phyloP scores from a whole-genome alignment of 2,329 filamentous ascomycete genomes.

The Xylaria sp. region DNA sequence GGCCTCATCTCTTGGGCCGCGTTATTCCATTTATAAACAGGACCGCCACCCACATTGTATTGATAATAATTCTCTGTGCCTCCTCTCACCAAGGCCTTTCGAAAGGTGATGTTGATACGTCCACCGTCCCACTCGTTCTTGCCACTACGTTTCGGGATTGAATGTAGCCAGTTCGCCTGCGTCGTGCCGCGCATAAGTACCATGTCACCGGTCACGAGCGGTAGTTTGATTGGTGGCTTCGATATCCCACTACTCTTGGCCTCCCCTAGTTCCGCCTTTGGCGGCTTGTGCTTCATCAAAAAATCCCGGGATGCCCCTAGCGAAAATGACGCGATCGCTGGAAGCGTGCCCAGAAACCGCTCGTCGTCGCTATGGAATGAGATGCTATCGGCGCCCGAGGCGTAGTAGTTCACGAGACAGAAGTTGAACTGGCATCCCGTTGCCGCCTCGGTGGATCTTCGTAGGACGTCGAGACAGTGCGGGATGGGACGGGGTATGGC shows the following conservation, averaged over 20 bases:
- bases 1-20: slow-evolving; percentile 59
- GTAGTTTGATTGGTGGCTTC: slow-evolving; percentile 56
- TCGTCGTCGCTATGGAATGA: slow-evolving; percentile 85
- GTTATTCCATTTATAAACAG: slow-evolving; percentile 74
- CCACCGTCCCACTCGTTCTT: slow-evolving; percentile 70
- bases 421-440: slow-evolving; percentile 79
- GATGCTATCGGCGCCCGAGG: slow-evolving; percentile 79
- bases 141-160: slow-evolving; percentile 77
- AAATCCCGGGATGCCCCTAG: slow-evolving; percentile 79
- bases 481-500: slow-evolving; percentile 73
- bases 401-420: slow-evolving; percentile 85
- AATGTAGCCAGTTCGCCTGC: slow-evolving; percentile 81
- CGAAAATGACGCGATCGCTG: slow-evolving; percentile 79
- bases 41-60: slow-evolving; percentile 80
- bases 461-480: slow-evolving; percentile 72
- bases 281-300: slow-evolving; percentile 80
- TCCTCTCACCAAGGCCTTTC: slow-evolving; percentile 73
- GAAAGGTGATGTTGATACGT: slow-evolving; percentile 81
- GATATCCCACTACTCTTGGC: slow-evolving; percentile 46
- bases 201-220: slow-evolving; percentile 77
- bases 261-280: slow-evolving; percentile 38
- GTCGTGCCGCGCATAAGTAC: slow-evolving; percentile 79
- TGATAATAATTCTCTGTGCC: slow-evolving; percentile 86
- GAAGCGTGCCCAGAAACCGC: slow-evolving; percentile 74
- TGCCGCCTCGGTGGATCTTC: slow-evolving; percentile 69